Evolutionary conservation across 2,329 filamentous ascomycete genomes (phyloP), one percentile per base, ranked within the genome.

Genomic region (Alternaria sp.): DNA sequence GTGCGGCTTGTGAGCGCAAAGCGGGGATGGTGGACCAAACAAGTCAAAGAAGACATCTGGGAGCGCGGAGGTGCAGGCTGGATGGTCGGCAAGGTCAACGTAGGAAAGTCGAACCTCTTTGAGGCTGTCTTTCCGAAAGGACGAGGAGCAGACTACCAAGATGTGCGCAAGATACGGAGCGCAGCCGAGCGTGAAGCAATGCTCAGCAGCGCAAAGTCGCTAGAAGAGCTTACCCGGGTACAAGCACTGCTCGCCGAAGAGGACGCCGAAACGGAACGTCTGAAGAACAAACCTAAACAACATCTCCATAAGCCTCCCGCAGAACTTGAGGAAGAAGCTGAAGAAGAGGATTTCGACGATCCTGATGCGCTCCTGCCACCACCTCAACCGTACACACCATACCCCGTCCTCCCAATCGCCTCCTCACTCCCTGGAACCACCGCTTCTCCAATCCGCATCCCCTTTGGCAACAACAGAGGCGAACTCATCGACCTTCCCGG

Each of bases 71-170:
- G 95, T 5, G 96, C 90, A 15, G 90, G 92, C 15, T 99, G 96
- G 95, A 90, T 99, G 85, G 92, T 99, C 3, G 96, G 96, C n/a
- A 98, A 97, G 80, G 93, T 94, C 66, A 99, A 99, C 75, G 96
- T 98, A 3, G 96, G 96, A 23, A 99, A 99, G 81, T 98, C 95
- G 72, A 91, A 91, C 75, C 86, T 99, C 3, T 97, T 98, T 64
- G 90, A 96, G 71, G 87, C 89, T 5, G 89, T 97, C 8, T 97
- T 94, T 73, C 95, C 96, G 5, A 90, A 95, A 92, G 84, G 73
- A 56, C 79, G 73, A 71, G 79, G 61, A 71, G 78, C 59, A 72
- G 82, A 75, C 23, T 75, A 73, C 47, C 73, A 81, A 37, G 71
- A 78, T 25, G 63, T 79, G 2, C 77, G 78, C 43, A 76, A 77